These are phyloP conservation scores for Podila minutissima DNA, from an alignment of 192 early-diverging fungal genomes.

Conservation along the genomic window DNA sequence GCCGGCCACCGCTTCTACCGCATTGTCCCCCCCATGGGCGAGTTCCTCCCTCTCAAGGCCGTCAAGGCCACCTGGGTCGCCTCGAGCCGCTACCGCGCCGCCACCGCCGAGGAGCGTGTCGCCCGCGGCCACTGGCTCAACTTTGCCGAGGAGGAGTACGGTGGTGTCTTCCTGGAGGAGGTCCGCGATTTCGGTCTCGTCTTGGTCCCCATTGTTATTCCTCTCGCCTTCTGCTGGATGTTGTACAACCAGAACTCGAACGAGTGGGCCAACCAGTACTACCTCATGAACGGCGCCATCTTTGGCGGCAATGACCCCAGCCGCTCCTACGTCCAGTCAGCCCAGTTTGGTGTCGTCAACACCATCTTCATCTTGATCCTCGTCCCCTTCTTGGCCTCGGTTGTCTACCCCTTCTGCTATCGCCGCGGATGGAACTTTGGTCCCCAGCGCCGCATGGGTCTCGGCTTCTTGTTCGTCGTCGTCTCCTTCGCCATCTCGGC, in stretches of 20 bases:
- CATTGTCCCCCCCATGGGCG: slow-evolving; percentile 68
- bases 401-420: slow-evolving; percentile 63
- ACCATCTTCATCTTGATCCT: slow-evolving; percentile 62
- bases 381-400: slow-evolving; percentile 61
- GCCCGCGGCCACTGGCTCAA: slow-evolving; percentile 50
- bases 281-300: slow-evolving; percentile 41
- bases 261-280: slow-evolving; percentile 52
- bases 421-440: slow-evolving; percentile 48
- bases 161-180: slow-evolving; percentile 46
- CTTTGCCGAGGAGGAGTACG: slow-evolving; percentile 55
- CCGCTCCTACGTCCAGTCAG: slow-evolving; percentile 15
- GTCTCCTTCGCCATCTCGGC: slow-evolving; percentile 56
- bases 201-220: slow-evolving; percentile 38
- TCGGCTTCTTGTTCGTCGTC: slow-evolving; percentile 62
- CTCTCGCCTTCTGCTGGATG: slow-evolving; percentile 51
- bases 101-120: slow-evolving; percentile 32
- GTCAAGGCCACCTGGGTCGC: slow-evolving; percentile 42
- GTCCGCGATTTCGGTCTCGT: slow-evolving; percentile 43
- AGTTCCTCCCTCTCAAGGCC: slow-evolving; percentile 61
- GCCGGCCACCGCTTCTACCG: slow-evolving; percentile 65
- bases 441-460: slow-evolving; percentile 64
- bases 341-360: slow-evolving; percentile 46
- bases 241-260: slow-evolving; percentile 53
- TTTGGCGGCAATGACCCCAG: slow-evolving; percentile 25
- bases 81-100: slow-evolving; percentile 4